Conservation (phyloP, 805 yeast genomes). For the Candida chilensis region DNA sequence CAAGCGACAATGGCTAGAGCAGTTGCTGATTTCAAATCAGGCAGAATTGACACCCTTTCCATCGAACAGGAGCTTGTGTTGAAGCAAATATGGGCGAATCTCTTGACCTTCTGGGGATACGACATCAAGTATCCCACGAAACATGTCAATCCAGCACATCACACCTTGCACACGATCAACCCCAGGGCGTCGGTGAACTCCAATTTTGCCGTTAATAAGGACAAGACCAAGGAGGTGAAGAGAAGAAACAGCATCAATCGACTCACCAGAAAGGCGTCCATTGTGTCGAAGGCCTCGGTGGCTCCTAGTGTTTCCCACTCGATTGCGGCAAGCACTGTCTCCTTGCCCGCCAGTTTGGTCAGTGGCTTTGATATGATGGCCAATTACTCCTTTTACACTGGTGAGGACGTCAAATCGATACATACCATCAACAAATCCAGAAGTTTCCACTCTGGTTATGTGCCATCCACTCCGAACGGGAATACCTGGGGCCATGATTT, state of each 20-base stretch:
- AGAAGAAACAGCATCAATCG: too few relatives aligned
- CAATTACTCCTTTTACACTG: too few relatives aligned
- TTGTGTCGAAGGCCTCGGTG: too few relatives aligned
- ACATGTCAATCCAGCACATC: slow-evolving; percentile 19
- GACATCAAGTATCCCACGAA: slow-evolving; percentile 15
- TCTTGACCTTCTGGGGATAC: slow-evolving; percentile 53
- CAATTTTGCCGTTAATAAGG: neutral
- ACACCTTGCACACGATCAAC: slow-evolving; percentile 19
- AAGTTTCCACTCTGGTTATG: neutral
- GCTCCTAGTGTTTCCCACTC: too few relatives aligned
- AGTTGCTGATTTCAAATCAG: too few relatives aligned
- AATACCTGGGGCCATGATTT: neutral
- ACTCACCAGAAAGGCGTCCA: too few relatives aligned
- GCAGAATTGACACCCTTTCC: slow-evolving; percentile 36
- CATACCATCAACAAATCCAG: too few relatives aligned
- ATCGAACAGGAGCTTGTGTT: slow-evolving; percentile 52
- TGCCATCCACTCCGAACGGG: neutral
- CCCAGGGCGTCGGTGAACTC: slow-evolving; percentile 10
- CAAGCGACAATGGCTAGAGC: too few relatives aligned
- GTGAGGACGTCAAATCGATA: neutral
- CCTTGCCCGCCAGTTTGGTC: too few relatives aligned
- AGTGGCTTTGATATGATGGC: too few relatives aligned
- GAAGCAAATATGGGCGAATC: slow-evolving; percentile 65
- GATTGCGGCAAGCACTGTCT: too few relatives aligned
- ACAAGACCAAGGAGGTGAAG: neutral